These are phyloP conservation scores for Trypanosoma conorhini DNA, from an alignment of 208 protist genomes.

Conservation along the genomic window DNA sequence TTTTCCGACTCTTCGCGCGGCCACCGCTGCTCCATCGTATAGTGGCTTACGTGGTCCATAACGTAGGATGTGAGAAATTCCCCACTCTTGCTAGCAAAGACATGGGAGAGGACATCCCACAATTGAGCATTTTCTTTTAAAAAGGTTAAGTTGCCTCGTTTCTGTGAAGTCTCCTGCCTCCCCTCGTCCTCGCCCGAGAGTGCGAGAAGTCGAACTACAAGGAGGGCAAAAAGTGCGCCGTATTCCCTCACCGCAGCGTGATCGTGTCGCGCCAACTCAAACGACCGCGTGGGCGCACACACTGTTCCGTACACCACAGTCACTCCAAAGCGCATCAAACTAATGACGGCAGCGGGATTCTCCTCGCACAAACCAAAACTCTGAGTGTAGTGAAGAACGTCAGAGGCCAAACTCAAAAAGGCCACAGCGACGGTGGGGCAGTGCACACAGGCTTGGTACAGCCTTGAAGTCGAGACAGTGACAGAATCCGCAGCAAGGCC, in stretches of 20 bases:
- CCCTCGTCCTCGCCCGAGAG: not conserved
- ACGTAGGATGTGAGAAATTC: slow-evolving; percentile 9
- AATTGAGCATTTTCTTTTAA: not conserved
- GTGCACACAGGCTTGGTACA: slow-evolving; percentile 28
- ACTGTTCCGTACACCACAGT: slow-evolving; percentile 1
- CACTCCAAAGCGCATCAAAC: slow-evolving; percentile 12
- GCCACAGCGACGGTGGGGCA: slow-evolving; percentile 63
- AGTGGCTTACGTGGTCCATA: slow-evolving; percentile 22
- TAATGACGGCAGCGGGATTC: not conserved
- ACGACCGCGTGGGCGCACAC: slow-evolving; percentile 8
- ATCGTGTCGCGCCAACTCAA: slow-evolving; percentile 8
- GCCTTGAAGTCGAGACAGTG: slow-evolving; percentile 6
- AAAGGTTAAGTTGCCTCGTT: not conserved
- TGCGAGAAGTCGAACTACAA: slow-evolving; percentile 9
- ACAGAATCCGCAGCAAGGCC: slow-evolving; percentile 3
- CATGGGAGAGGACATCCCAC: slow-evolving; percentile 7
- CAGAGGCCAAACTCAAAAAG: slow-evolving; percentile 50
- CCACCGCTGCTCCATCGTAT: slow-evolving; percentile 17
- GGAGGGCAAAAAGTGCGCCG: slow-evolving; percentile 14
- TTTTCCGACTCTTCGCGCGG: slow-evolving; percentile 8
- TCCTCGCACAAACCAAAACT: not conserved
- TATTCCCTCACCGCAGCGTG: slow-evolving; percentile 13
- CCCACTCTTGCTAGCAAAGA: slow-evolving; percentile 8
- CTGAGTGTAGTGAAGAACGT: slow-evolving; percentile 52
- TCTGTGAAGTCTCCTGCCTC: not conserved